Base-by-base conservation (phyloP, 2,329 filamentous ascomycete species). In the Aspergillus texensis region DNA sequence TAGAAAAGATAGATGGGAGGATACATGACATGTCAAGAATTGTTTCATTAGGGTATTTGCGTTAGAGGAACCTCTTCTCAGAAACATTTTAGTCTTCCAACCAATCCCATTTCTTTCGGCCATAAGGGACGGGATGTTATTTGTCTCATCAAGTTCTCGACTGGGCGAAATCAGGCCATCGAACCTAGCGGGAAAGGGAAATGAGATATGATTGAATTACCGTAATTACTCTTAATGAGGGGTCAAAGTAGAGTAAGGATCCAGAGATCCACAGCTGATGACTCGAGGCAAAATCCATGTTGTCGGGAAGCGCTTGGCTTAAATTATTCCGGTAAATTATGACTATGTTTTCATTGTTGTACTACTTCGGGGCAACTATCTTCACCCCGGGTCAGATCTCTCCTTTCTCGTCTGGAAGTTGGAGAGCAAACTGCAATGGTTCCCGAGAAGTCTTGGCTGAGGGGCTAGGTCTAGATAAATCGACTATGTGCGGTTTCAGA, bases 301-400 rank as follows among this genome's bases (percentile, higher is more conserved):
- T 63, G 61, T 68, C 62, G 61, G 65, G 65, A 61, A 62, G 26
- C 32, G 36, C 21, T 52, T 28, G 62, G 60, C 58, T 58, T 61
- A 55, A 64, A 57, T 58, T 30, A 41, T n/a, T 41, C 39, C 19
- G 39, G 28, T 46, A 52, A 21, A 32, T 52, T 52, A 34, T 32
- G 4, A 21, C 19, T n/a, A 14, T n/a, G 9, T 6, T 21, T 52
- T 19, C 48, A 52, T 50, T 6, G 26, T 26, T 26, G 26, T 36
- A 24, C n/a, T 21, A 48, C 4, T 39, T 28, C 6, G 26, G 26
- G 41, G 34, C 30, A 21, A 60, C 46, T 32, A 32, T 59, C 56
- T 48, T 39, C 36, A n/a, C 36, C 11, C 24, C 19, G 16, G 16
- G 26, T 28, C 34, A 21, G 39, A 57, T 48, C 53, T 43, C 12